Evolutionary conservation across 2,329 filamentous ascomycete species (phyloP).

Genomic region (Rugonectria rugulosa): DNA sequence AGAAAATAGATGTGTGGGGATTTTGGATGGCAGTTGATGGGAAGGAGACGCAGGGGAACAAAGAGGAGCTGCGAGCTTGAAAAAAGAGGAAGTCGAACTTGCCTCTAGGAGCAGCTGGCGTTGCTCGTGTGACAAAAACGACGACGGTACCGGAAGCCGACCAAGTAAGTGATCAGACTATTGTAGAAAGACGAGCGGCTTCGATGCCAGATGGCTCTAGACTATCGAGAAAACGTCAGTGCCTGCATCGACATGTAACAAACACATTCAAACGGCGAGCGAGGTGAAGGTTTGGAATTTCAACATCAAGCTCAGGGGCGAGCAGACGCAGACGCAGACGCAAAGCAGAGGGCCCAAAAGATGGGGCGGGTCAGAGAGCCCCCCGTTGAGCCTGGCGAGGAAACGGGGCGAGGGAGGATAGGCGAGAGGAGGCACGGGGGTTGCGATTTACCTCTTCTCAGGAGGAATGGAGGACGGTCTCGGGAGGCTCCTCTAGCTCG

Average conservation of each 20-base stretch:
- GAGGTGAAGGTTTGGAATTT: conserved; percentile 13
- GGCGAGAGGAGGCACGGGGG: conserved; percentile 15
- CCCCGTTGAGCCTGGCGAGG: conserved; percentile 26
- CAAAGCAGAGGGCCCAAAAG: conserved; percentile 30
- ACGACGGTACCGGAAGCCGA: conserved; percentile 22
- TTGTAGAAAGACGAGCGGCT: conserved; percentile 27
- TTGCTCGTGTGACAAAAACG: conserved; percentile 28
- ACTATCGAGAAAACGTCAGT: conserved; percentile 30
- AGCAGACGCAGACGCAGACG: conserved; percentile 14
- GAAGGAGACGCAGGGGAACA: conserved; percentile 4
- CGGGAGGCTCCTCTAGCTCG: conserved; percentile 46
- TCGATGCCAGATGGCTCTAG: conserved; percentile 31
- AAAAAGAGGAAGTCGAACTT: conserved; percentile 23
- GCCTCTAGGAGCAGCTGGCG: conserved; percentile 26
- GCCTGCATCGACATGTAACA: conserved; percentile 28
- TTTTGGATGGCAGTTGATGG: conserved; percentile 19
- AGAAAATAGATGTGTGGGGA: background rate
- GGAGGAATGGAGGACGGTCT: conserved; percentile 35
- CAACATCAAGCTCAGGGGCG: conserved; percentile 12
- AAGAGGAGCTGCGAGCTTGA: conserved; percentile 10
- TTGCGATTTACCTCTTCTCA: conserved; percentile 41
- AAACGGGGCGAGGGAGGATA: conserved; percentile 29
- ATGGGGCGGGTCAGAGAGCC: conserved; percentile 29
- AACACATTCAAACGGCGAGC: conserved; percentile 21
- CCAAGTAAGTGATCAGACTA: conserved; percentile 21